Base-by-base conservation (phyloP, 2,329 filamentous ascomycete species). In the Talaromyces sp. region DNA sequence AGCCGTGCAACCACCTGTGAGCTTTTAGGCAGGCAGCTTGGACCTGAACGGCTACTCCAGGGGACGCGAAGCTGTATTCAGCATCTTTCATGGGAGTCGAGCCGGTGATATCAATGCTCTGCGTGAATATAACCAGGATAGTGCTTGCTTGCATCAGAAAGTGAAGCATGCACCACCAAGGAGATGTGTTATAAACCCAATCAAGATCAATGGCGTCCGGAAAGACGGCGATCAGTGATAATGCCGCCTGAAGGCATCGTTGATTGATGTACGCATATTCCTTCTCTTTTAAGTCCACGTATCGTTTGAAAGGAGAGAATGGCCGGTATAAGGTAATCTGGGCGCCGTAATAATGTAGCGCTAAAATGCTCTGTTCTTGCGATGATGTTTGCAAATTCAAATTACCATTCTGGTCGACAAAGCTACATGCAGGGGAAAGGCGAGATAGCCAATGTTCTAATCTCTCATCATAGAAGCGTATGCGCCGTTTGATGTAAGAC, bases 121-220 rank as follows among this genome's bases (percentile, higher is more conserved):
- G 37, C 19, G 8, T 47, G 50, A 56, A 63, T 14, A 81, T 72
- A 16, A 81, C 72, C 14, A 81, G 68, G 8, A 79, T 75, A 0
- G 75, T 78, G 0, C 74, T 77, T 1, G 78, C 76, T 66, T 81
- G 79, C 71, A 81, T 79, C 2, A 81, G 66, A 65, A 73, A 78
- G 66, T 81, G 78, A 0, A 82, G 70, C n/a, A 79, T 71, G 62
- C 70, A 73, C 77, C 79, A 81, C 78, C 78, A 81, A 10, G 78
- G 77, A 0, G 77, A 72, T 1, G 74, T 64, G 19, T 71, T 71
- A 13, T 72, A 71, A 2, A 82, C 66, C 66, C 76, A 77, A 24
- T 70, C 39, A 3, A 74, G 68, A 58, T 78, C 72, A 0, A 77
- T 72, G 2, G 70, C 63, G 3, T 79, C 71, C 1, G 79, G 79